Evolutionary conservation across 495 filamentous ascomycete genomes (phyloP).

Genomic region (Daldinia loculata): DNA sequence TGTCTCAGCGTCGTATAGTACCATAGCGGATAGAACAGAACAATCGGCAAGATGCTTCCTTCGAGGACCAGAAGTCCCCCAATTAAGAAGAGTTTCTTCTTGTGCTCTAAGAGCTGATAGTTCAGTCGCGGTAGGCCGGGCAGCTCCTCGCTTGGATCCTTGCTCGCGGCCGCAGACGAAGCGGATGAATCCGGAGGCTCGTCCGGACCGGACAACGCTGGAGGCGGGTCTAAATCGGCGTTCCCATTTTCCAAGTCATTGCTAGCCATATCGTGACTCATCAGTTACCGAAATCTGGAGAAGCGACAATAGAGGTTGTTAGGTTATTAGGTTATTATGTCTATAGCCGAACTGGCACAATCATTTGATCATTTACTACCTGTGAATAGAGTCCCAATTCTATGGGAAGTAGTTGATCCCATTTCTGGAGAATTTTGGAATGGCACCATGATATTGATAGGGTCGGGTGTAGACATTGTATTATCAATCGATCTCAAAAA

Average conservation of each 20-base stretch:
- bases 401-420: slow-evolving; percentile 22
- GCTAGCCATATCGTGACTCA: slow-evolving; percentile 33
- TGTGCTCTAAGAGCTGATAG: slow-evolving; percentile 56
- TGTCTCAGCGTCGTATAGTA: slow-evolving; percentile 51
- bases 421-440: slow-evolving; percentile 23
- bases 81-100: slow-evolving; percentile 53
- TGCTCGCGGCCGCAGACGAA: slow-evolving; percentile 25
- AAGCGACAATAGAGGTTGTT: not conserved
- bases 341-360: slow-evolving; percentile 15
- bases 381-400: slow-evolving; percentile 11
- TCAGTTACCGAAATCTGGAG: not conserved
- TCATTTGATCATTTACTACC: slow-evolving; percentile 26
- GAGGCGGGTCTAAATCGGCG: slow-evolving; percentile 26
- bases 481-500: slow-evolving; percentile 29
- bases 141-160: slow-evolving; percentile 34
- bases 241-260: slow-evolving; percentile 33
- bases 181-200: slow-evolving; percentile 30
- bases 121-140: slow-evolving; percentile 53
- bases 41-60: slow-evolving; percentile 55
- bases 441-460: slow-evolving; percentile 11
- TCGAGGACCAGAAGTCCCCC: slow-evolving; percentile 55
- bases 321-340: slow-evolving; percentile 4
- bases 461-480: slow-evolving; percentile 18
- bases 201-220: slow-evolving; percentile 21
- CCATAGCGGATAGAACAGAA: slow-evolving; percentile 58